These are phyloP conservation scores for Dillenia turbinata DNA, from an alignment of 164 flowering plant species.

Conservation along the genomic window DNA sequence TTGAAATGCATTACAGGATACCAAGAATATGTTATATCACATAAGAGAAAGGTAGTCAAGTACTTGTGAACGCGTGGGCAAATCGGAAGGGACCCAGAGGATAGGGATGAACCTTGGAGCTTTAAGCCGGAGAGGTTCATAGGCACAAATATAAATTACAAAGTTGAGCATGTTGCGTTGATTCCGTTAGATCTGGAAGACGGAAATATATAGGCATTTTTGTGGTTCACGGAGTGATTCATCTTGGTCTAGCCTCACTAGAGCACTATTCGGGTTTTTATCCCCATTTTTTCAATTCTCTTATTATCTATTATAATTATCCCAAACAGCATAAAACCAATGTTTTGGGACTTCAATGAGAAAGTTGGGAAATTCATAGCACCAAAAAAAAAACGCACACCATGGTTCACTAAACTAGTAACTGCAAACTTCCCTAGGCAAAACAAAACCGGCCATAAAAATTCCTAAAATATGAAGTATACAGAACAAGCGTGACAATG, in stretches of 20 bases:
- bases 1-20: constrained; percentile 9
- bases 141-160: constrained; percentile 16
- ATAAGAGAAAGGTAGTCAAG: constrained; percentile 19
- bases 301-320: too few species aligned
- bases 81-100: too few species aligned
- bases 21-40: constrained; percentile 10
- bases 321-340: too few species aligned
- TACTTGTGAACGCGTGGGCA: constrained; percentile 22
- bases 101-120: constrained; percentile 17
- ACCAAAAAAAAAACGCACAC: too few species aligned
- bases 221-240: constrained; percentile 13
- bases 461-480: too few species aligned
- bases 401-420: too few species aligned
- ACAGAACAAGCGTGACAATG: too few species aligned
- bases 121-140: constrained; percentile 24
- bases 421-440: too few species aligned
- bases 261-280: constrained; percentile 19
- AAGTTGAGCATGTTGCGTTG: constrained; percentile 18
- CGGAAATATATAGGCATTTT: constrained; percentile 18
- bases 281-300: too few species aligned
- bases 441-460: too few species aligned
- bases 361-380: too few species aligned
- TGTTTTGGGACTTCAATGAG: too few species aligned
- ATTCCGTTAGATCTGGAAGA: constrained; percentile 25
- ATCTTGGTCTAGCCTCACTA: constrained; percentile 13